phyloP scores from a whole-genome alignment of 768 basidiomycete species.

The Tulasnella calospora region DNA sequence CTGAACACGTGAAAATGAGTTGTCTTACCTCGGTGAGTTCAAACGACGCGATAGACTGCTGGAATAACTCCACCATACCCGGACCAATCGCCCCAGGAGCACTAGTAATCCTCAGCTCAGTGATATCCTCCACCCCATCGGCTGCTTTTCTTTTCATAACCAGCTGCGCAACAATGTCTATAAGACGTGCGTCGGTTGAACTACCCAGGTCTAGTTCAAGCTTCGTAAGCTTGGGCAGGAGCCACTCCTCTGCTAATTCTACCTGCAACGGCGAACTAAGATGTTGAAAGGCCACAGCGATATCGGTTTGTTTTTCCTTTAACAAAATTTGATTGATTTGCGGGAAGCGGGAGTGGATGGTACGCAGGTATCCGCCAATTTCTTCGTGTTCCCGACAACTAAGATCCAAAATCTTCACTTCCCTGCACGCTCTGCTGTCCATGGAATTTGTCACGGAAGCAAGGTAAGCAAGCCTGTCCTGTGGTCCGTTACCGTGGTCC shows the following conservation, averaged over 20 bases:
- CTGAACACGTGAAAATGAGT: neutral
- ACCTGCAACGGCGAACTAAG: neutral
- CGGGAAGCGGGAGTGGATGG: neutral
- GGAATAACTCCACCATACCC: neutral
- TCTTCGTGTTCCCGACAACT: neutral
- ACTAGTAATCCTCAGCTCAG: neutral
- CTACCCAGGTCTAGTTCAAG: neutral
- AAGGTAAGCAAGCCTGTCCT: neutral
- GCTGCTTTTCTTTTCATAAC: neutral
- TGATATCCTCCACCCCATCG: neutral
- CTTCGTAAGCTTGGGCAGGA: neutral
- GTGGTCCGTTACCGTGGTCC: neutral
- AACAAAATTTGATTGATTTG: neutral
- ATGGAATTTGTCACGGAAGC: neutral
- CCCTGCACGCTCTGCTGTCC: neutral
- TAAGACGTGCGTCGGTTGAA: neutral
- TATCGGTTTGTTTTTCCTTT: neutral
- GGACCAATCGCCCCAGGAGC: neutral
- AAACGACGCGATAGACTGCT: neutral
- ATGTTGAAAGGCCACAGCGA: neutral
- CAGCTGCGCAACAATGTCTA: neutral
- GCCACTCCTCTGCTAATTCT: neutral
- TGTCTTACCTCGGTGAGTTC: neutral
- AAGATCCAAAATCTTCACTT: neutral
- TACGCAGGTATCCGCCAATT: neutral